phyloP scores from a whole-genome alignment of 2,329 filamentous ascomycete genomes.

The Pyrenochaeta sp. region DNA sequence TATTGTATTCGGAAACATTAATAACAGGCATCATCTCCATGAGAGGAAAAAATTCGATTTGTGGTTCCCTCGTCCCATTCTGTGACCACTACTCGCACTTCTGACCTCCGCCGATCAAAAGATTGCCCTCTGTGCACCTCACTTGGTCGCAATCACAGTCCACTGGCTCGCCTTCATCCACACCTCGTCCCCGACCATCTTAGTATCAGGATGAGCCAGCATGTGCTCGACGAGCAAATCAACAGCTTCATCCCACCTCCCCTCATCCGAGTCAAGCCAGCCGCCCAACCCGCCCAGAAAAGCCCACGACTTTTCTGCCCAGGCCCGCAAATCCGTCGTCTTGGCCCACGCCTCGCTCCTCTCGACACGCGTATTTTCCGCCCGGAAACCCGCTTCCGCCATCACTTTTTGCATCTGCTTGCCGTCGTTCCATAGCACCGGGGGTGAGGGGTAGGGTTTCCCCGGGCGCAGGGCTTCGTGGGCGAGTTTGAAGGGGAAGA shows the following conservation, averaged over 20 bases:
- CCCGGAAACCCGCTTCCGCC: conserved; percentile 35
- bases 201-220: conserved; percentile 26
- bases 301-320: conserved; percentile 42
- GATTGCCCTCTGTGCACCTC: background rate
- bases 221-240: conserved; percentile 29
- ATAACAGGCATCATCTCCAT: too few relatives aligned
- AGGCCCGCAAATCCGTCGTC: conserved; percentile 25
- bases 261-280: conserved; percentile 36
- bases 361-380: conserved; percentile 31
- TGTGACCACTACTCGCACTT: too few relatives aligned
- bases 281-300: conserved; percentile 36
- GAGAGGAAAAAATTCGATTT: too few relatives aligned
- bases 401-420: conserved; percentile 37
- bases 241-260: conserved; percentile 40
- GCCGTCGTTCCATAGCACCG: conserved; percentile 38
- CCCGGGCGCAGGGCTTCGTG: conserved; percentile 28
- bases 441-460: conserved; percentile 24
- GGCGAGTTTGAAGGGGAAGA: conserved; percentile 28
- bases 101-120: too few relatives aligned
- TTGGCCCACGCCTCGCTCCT: conserved; percentile 35
- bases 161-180: conserved; percentile 42
- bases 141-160: conserved; percentile 38
- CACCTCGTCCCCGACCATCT: conserved; percentile 30
- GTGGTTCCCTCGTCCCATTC: too few relatives aligned
- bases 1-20: too few relatives aligned